Conservation (phyloP, 2,329 filamentous ascomycete genomes). For the Alternaria burnsii region DNA sequence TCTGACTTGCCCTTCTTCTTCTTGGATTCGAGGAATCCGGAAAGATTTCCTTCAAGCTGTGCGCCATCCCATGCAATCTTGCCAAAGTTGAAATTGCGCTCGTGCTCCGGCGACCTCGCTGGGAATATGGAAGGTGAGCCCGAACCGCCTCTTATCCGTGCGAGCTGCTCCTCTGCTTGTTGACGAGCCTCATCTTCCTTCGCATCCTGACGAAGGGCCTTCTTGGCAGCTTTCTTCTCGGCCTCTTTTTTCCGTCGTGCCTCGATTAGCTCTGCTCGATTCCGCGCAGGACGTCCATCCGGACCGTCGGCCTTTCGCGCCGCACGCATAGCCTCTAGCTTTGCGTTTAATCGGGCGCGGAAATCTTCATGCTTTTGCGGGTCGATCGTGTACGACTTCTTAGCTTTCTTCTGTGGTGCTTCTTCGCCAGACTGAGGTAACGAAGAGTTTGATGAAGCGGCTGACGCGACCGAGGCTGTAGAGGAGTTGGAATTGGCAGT, state of each 20-base stretch:
- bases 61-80: conserved; percentile 93
- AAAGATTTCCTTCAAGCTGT: conserved; percentile 75
- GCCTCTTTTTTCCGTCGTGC: conserved; percentile 86
- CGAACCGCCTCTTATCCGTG: conserved; percentile 66
- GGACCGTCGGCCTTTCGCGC: conserved; percentile 86
- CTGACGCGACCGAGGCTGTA: conserved; percentile 52
- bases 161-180: conserved; percentile 64
- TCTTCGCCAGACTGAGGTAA: conserved; percentile 47
- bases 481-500: conserved; percentile 49
- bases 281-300: conserved; percentile 82
- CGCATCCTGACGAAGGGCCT: conserved; percentile 78
- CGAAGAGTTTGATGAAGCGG: conserved; percentile 59
- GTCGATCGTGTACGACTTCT: conserved; percentile 44
- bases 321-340: conserved; percentile 84
- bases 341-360: conserved; percentile 79
- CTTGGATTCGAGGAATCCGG: conserved; percentile 68
- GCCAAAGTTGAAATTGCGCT: conserved; percentile 85
- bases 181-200: conserved; percentile 79
- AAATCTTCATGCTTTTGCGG: conserved; percentile 73
- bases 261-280: conserved; percentile 91
- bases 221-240: conserved; percentile 86
- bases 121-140: conserved; percentile 63
- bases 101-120: conserved; percentile 56
- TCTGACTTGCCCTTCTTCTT: conserved; percentile 87
- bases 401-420: conserved; percentile 38